Evolutionary conservation across 176 grass and related monocot species (phyloP), one percentile per base, ranked within the genome.

Genomic region (Phyllostachys edulis): DNA sequence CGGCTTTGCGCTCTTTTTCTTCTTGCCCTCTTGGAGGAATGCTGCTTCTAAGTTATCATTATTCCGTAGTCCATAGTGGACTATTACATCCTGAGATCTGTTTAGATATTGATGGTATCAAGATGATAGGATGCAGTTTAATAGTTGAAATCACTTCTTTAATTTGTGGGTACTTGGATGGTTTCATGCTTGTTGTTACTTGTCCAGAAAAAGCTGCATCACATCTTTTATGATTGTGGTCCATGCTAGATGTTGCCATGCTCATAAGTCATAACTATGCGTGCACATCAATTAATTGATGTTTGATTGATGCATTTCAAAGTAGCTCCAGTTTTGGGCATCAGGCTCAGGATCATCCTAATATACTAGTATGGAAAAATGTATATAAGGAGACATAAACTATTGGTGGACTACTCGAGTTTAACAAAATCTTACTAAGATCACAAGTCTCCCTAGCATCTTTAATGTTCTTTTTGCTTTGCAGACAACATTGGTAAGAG

Each of bases 211-310:
- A 78, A 50, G 71, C 32, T 82, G 78, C 21, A 21, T 62, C 83
- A 37, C 56, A 79, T 69, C 73, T 64, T 82, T 82, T 64, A 77
- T 77, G 71, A 71, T 86, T 83, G 71, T 63, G 72, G 78, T 86
- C 71, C 83, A 86, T 51, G 18, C 59, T 44, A 64, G 62, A 44
- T 63, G 42, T 46, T 81, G 56, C 40, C 77, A 70, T 50, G 61
- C 62, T 74, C 76, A 68, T 5, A 38, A 46, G 21, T 24, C 44
- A 89, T 54, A 76, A 49, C 71, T 64, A 81, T 63, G 42, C 42
- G n/a, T 5, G 63, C n/a, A 75, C 14, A 76, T 9, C 44, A 81
- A 70, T 49, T 37, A 61, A 62, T 15, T 10, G 34, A 54, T 70
- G 63, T 15, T 61, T 76, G 42, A 63, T 37, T 59, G 79, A 84